phyloP scores from a whole-genome alignment of 768 basidiomycete species.

The Cyclocybe aegerita region DNA sequence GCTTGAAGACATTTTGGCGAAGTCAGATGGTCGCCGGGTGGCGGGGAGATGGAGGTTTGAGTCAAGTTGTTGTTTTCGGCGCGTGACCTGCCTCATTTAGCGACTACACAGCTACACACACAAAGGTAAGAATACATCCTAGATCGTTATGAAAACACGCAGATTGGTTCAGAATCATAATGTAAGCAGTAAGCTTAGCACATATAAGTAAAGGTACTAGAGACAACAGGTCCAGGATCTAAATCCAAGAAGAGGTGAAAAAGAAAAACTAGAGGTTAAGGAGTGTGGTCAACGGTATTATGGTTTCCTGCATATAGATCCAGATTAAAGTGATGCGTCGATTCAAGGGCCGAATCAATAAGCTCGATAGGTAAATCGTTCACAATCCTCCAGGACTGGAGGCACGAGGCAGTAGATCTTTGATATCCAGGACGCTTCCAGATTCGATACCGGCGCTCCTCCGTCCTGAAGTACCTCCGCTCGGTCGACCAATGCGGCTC shows the following conservation, averaged over 20 bases:
- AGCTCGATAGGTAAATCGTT: conserved; percentile 3
- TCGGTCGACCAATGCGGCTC: conserved; percentile 52
- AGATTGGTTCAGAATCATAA: too few species aligned
- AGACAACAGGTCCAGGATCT: not conserved
- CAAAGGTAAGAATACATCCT: not conserved
- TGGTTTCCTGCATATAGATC: conserved; percentile 5
- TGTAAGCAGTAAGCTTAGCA: too few species aligned
- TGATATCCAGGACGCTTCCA: conserved; percentile 22
- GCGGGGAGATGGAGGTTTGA: conserved; percentile 11
- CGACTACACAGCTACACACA: too few species aligned
- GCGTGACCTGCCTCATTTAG: too few species aligned
- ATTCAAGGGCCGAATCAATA: not conserved
- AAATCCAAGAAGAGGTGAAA: not conserved
- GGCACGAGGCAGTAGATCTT: conserved; percentile 30
- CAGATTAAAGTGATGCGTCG: conserved; percentile 4
- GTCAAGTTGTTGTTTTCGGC: not conserved
- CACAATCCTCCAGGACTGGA: conserved; percentile 16
- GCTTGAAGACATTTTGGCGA: too few species aligned
- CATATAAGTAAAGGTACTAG: too few species aligned
- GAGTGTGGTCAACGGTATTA: conserved; percentile 8
- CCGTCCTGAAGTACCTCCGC: conserved; percentile 27
- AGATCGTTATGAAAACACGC: not conserved
- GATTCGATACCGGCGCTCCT: conserved; percentile 23
- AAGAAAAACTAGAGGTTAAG: conserved; percentile 3
- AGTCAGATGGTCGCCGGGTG: too few species aligned